These are phyloP conservation scores for Flaveria bidentis DNA, from an alignment of 129 eudicot species.

Conservation along the genomic window DNA sequence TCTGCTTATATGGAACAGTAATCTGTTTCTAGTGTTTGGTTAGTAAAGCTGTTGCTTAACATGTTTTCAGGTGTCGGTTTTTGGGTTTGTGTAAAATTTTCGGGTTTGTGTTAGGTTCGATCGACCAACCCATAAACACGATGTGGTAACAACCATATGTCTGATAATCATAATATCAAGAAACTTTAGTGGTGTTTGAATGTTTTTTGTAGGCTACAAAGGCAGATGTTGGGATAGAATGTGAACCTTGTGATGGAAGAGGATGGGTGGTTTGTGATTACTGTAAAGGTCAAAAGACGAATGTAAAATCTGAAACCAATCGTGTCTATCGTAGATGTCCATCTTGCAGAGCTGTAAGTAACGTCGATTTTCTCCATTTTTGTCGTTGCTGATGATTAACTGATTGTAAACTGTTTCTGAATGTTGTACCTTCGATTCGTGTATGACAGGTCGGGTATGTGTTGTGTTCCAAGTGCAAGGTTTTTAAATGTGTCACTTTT, in stretches of 20 bases:
- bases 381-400: not conserved
- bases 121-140: not conserved
- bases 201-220: constrained; percentile 27
- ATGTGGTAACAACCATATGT: no score
- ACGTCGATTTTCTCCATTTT: not conserved
- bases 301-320: constrained; percentile 70
- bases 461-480: constrained; percentile 87
- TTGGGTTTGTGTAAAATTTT: not conserved
- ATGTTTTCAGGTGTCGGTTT: no score
- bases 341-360: constrained; percentile 86
- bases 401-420: not conserved
- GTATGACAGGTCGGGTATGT: constrained; percentile 62
- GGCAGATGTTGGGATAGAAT: constrained; percentile 57
- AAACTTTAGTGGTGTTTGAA: not conserved
- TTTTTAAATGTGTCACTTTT: constrained; percentile 85
- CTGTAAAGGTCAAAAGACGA: constrained; percentile 88
- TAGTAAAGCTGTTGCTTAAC: no score
- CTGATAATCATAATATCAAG: no score
- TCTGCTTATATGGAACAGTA: not conserved
- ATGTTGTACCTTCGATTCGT: not conserved
- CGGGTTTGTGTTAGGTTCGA: not conserved
- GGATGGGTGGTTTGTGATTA: constrained; percentile 94
- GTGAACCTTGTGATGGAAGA: constrained; percentile 82
- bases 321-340: constrained; percentile 90
- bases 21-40: not conserved